Conservation (phyloP, 805 yeast species). For the Wickerhamiella brachini region DNA sequence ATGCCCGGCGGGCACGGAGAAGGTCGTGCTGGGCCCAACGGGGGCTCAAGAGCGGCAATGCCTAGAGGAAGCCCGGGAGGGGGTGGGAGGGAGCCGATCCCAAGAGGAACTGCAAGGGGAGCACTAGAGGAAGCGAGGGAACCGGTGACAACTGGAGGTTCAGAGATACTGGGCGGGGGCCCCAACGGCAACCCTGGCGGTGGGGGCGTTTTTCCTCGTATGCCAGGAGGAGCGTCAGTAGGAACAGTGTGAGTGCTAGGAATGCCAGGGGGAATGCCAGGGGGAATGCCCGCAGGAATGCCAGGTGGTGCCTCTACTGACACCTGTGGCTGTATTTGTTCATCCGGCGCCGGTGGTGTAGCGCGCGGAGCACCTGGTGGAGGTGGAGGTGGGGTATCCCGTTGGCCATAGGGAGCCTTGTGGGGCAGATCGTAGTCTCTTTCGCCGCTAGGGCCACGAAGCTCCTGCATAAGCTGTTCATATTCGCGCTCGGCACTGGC, state of each 20-base stretch:
- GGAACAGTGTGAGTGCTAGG: not conserved
- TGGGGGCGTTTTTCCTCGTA: not conserved
- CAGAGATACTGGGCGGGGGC: constrained; percentile 2
- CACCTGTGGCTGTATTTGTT: too few species aligned
- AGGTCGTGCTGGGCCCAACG: constrained; percentile 1
- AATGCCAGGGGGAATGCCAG: too few species aligned
- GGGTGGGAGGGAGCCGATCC: not conserved
- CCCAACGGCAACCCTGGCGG: not conserved
- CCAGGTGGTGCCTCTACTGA: too few species aligned
- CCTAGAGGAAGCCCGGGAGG: not conserved
- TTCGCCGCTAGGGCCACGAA: constrained; percentile 10
- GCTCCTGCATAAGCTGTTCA: constrained; percentile 37
- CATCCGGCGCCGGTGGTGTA: not conserved
- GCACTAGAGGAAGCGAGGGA: too few species aligned
- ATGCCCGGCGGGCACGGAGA: constrained; percentile 12
- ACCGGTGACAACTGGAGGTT: not conserved
- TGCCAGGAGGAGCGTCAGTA: not conserved
- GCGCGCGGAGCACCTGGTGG: not conserved
- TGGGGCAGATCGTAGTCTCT: not conserved
- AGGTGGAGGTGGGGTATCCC: not conserved
- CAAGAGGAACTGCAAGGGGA: not conserved
- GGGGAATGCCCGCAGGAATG: too few species aligned
- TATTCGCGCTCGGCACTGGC: constrained; percentile 33
- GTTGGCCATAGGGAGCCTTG: not conserved
- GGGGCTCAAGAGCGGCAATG: not conserved